These are phyloP conservation scores for Chrysanthemum lavandulifolium DNA, from an alignment of 129 eudicot genomes.

Conservation along the genomic window DNA sequence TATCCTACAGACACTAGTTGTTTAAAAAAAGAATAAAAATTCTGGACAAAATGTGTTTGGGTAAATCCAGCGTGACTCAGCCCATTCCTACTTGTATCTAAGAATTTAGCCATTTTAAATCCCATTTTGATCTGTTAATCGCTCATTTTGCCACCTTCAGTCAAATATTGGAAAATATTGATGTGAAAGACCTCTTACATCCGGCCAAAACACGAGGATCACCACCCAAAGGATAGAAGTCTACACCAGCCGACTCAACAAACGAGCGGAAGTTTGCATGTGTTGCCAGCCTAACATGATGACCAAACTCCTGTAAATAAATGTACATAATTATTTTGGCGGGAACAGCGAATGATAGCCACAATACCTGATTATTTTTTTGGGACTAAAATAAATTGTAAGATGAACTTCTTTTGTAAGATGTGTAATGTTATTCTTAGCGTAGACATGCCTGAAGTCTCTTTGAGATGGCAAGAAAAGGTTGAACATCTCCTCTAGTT, in stretches of 20 bases:
- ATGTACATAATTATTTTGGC: constrained; percentile 16
- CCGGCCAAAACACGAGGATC: constrained; percentile 95
- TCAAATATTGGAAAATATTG: not conserved
- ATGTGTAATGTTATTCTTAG: constrained; percentile 3
- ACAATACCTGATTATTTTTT: not conserved
- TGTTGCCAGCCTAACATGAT: constrained; percentile 89
- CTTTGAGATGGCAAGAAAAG: constrained; percentile 88
- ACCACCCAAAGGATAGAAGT: constrained; percentile 96
- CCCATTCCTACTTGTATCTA: not conserved
- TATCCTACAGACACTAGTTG: not conserved
- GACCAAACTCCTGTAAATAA: constrained; percentile 83
- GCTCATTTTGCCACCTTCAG: not conserved
- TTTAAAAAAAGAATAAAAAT: too few relatives aligned
- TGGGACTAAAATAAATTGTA: not conserved
- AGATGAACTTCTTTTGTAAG: not conserved
- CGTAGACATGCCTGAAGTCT: constrained; percentile 70
- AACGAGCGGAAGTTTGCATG: constrained; percentile 78
- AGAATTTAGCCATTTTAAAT: not conserved
- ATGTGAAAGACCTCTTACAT: constrained; percentile 65
- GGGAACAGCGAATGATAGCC: not conserved
- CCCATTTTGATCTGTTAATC: not conserved
- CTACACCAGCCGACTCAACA: constrained; percentile 91
- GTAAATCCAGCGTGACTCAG: too few relatives aligned
- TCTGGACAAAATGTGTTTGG: too few relatives aligned
- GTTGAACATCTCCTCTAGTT: constrained; percentile 99